Base-by-base conservation (phyloP, 1,284 basidiomycete genomes). In the Irpex lacteus region DNA sequence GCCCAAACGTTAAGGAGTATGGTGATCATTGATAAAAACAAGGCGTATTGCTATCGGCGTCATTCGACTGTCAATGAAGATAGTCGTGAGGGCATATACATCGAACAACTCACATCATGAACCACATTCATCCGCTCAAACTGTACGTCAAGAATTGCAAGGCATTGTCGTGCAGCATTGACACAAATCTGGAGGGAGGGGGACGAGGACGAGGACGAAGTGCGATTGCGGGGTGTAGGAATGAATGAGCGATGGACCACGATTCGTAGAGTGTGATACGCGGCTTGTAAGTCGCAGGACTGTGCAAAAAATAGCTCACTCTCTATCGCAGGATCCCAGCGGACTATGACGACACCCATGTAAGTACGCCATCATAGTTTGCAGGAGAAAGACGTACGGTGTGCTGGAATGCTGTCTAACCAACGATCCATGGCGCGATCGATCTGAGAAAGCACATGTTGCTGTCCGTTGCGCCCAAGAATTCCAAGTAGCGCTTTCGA, bases 191-290 rank as follows among this genome's bases (percentile, higher is more conserved):
- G 15, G 40, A 44, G 40, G 40, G 15, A 44, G 40, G 40, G 40
- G 8, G 40, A 44, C 40, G 15, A 44, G 11, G 40, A 4, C 40
- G 15, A 44, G 11, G 40, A 44, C 15, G 40, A 44, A 9, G 40
- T 11, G 40, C 15, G 40, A 44, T 85, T 85, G 53, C 80, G 79
- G 0, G 85, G 83, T 0, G 87, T 85, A 0, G 91, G 90, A 62
- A 95, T 92, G 76, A 94, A 95, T 0, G 91, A 90, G 6, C 92
- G 83, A 71, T 95, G 93, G 53, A 94, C 87, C 49, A 90, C 81
- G 70, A 95, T 94, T 69, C 90, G 90, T 13, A 89, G 78, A 64
- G 88, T 81, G 71, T 94, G 93, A 72, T 91, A 94, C 7, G 80
- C 78, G 1, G 82, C 75, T 69, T 92, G 91, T 2, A 95, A 80